A percentile compares a stretch with the other conserved stretches of the same genome.
Conservation (phyloP, 164 flowering plant species). For the Liriodendron chinense region DNA sequence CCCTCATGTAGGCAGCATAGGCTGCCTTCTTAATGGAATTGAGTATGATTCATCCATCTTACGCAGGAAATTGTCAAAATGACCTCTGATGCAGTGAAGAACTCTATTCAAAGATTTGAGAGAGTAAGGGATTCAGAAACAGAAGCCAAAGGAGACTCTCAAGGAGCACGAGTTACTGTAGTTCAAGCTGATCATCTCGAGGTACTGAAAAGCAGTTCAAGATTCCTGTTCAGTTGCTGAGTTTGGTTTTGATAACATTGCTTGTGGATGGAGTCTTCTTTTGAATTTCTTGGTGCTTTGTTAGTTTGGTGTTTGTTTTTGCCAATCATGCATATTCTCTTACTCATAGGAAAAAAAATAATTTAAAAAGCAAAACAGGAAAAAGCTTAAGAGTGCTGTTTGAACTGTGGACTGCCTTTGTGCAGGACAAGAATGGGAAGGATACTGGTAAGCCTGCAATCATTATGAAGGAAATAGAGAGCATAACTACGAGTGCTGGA, state of each 20-base stretch:
- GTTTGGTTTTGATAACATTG: neutral
- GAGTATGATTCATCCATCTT: neutral
- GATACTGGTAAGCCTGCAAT: constrained; percentile 16
- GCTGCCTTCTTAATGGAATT: neutral
- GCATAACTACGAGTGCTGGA: constrained; percentile 8
- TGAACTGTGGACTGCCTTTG: neutral
- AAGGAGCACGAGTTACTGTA: constrained; percentile 14
- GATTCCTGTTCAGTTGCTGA: constrained; percentile 3
- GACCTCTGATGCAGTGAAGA: constrained; percentile 43
- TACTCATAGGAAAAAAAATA: neutral
- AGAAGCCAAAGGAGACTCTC: constrained; percentile 21
- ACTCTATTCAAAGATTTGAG: constrained; percentile 29
- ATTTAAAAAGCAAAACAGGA: neutral
- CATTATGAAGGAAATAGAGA: constrained; percentile 26
- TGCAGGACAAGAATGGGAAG: constrained; percentile 26
- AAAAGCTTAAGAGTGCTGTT: neutral
- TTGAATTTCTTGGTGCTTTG: neutral
- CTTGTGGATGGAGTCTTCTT: neutral
- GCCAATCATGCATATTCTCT: neutral
- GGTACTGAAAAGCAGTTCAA: constrained; percentile 27
- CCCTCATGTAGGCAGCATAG: neutral
- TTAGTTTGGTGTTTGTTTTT: neutral
- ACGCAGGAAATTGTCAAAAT: constrained; percentile 57
- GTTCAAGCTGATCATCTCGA: constrained; percentile 29
- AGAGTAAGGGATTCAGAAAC: constrained; percentile 6